Percentiles rank a stretch among this genome's conserved stretches.
phyloP scores from a whole-genome alignment of 1,284 basidiomycete species.

The Golubevia pallescens region DNA sequence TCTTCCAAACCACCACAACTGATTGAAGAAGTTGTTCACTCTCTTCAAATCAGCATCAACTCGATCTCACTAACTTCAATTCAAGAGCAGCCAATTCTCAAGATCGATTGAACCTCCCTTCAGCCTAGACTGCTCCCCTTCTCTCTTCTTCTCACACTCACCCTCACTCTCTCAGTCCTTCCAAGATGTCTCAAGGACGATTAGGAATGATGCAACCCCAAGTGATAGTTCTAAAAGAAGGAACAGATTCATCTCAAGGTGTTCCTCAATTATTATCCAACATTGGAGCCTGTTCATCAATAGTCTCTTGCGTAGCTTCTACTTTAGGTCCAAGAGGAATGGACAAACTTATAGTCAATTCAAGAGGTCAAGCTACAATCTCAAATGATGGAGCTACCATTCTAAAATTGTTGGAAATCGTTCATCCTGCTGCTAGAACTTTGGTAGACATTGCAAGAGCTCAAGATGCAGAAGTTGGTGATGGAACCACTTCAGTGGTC shows the following conservation, averaged over 20 bases:
- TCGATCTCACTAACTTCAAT: no score
- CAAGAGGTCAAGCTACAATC: conserved; percentile 90
- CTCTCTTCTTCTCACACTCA: no score
- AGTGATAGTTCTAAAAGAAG: conserved; percentile 69
- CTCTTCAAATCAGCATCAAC: no score
- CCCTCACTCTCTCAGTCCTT: no score
- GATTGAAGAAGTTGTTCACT: no score
- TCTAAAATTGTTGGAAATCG: conserved; percentile 92
- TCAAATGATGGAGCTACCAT: conserved; percentile 98
- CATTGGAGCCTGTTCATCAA: conserved; percentile 70
- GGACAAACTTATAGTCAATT: conserved; percentile 81
- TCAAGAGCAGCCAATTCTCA: no score
- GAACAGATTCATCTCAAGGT: conserved; percentile 95
- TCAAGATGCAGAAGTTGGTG: conserved; percentile 97
- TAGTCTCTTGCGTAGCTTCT: conserved; percentile 70
- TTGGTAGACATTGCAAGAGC: conserved; percentile 96
- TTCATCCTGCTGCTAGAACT: conserved; percentile 94
- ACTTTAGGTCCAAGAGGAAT: conserved; percentile 98
- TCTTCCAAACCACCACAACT: no score
- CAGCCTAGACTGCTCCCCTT: no score
- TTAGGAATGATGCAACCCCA: no score
- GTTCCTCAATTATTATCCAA: conserved; percentile 92
- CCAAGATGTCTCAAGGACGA: no score
- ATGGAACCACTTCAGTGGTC: conserved; percentile 96
- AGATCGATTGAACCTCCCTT: no score